These are phyloP conservation scores for Solanum habrochaites DNA, from an alignment of 257 asterid species.

Conservation along the genomic window DNA sequence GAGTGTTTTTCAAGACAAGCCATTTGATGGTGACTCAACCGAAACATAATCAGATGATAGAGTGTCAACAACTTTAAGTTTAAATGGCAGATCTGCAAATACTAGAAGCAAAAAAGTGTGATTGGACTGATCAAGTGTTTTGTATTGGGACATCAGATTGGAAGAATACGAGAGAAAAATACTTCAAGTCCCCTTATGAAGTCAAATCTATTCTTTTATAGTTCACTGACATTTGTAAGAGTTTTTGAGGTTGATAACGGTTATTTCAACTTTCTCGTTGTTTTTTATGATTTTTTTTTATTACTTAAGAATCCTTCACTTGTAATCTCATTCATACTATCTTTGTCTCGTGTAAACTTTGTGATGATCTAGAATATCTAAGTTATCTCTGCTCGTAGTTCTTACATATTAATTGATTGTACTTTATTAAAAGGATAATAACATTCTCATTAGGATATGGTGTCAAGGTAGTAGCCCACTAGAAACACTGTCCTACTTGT, in stretches of 20 bases:
- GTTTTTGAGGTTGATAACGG: not conserved
- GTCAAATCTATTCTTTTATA: too few relatives aligned
- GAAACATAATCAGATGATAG: not conserved
- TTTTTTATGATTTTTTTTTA: not conserved
- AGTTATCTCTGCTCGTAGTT: not conserved
- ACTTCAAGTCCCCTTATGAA: too few relatives aligned
- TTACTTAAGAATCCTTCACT: not conserved
- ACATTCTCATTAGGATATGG: not conserved
- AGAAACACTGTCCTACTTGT: too few relatives aligned
- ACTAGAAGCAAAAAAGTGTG: rapidly evolving
- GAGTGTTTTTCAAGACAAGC: too few relatives aligned
- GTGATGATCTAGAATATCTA: not conserved
- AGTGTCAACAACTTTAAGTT: not conserved
- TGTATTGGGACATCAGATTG: too few relatives aligned
- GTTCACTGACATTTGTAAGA: not conserved
- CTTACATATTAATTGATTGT: not conserved
- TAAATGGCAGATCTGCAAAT: too few relatives aligned
- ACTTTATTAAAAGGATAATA: not conserved
- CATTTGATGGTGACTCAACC: too few relatives aligned
- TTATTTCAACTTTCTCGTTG: not conserved
- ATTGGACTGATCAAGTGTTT: not conserved
- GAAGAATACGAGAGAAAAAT: not conserved
- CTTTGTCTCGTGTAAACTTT: not conserved
- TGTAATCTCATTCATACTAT: too few relatives aligned
- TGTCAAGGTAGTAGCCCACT: not conserved